Conservation (phyloP, 805 yeast genomes). For the Candida golubevii region DNA sequence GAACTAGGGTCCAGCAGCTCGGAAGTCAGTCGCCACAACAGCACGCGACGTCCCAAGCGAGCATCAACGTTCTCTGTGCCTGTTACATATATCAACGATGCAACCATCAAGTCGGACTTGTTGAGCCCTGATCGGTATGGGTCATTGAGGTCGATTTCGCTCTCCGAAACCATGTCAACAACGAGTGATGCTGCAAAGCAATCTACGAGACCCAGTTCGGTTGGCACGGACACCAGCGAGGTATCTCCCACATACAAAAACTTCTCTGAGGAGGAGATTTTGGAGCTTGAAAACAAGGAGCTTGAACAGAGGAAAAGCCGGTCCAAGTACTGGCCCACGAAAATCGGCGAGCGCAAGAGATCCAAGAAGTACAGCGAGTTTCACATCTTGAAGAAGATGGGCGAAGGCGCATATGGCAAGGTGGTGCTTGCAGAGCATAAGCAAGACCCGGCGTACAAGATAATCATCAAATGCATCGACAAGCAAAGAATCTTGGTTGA, state of each 20-base stretch:
- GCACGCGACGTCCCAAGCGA: constrained; percentile 30
- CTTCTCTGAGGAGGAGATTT: constrained; percentile 40
- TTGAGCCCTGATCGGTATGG: neutral
- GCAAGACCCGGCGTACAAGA: constrained; percentile 56
- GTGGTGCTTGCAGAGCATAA: constrained; percentile 75
- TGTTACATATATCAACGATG: constrained; percentile 15
- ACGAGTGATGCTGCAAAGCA: constrained; percentile 6
- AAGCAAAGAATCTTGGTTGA: constrained; percentile 92
- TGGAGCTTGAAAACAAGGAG: constrained; percentile 43
- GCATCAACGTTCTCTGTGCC: constrained; percentile 28
- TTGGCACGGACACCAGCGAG: constrained; percentile 7
- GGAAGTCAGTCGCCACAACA: constrained; percentile 29
- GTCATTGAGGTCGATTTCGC: constrained; percentile 3
- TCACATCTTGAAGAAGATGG: constrained; percentile 68
- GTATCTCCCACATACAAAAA: constrained; percentile 17
- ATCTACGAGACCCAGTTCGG: constrained; percentile 9
- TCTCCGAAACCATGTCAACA: constrained; percentile 6
- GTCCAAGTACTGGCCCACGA: constrained; percentile 46
- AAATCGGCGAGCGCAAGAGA: constrained; percentile 63
- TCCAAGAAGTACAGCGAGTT: constrained; percentile 72
- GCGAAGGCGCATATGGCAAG: constrained; percentile 96
- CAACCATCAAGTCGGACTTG: neutral
- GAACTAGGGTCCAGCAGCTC: constrained; percentile 27
- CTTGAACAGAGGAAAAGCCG: constrained; percentile 31
- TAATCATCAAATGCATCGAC: constrained; percentile 83